Conservation (phyloP, 768 basidiomycete genomes). For the Phylloporus arenicola region DNA sequence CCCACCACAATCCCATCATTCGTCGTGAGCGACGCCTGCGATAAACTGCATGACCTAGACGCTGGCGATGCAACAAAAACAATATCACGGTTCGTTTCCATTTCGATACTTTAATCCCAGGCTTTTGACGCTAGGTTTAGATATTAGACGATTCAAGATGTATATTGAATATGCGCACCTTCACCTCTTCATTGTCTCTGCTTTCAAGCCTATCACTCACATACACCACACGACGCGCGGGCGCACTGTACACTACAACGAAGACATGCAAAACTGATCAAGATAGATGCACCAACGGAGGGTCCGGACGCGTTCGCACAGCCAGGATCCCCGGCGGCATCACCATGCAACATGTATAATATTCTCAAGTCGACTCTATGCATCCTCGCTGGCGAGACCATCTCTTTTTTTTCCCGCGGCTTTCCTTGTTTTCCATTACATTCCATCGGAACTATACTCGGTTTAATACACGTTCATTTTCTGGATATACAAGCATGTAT, state of each 20-base stretch:
- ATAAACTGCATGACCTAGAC: not conserved
- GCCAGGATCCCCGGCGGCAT: not conserved
- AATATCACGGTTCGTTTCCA: conserved; percentile 11
- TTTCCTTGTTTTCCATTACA: not conserved
- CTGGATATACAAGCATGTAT: conserved; percentile 2
- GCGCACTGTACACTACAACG: conserved; percentile 22
- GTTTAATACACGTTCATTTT: conserved; percentile 24
- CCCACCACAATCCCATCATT: not conserved
- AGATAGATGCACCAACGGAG: not conserved
- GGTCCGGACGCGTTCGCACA: not conserved
- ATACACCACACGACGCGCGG: conserved; percentile 10
- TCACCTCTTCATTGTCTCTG: not conserved
- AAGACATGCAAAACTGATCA: not conserved
- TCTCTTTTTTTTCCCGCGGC: not conserved
- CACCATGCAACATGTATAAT: conserved; percentile 1
- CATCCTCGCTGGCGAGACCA: conserved; percentile 10
- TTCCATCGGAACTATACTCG: conserved; percentile 2
- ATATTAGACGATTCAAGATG: conserved; percentile 6
- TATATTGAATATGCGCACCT: not conserved
- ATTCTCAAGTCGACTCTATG: not conserved
- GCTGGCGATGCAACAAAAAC: not conserved
- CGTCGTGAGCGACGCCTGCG: not conserved
- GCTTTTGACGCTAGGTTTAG: not conserved
- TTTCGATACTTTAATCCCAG: not conserved
- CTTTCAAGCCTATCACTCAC: not conserved